Evolutionary conservation across 1,284 basidiomycete genomes (phyloP), one percentile per base, ranked within the genome.

Genomic region (Leucoagaricus sp.): DNA sequence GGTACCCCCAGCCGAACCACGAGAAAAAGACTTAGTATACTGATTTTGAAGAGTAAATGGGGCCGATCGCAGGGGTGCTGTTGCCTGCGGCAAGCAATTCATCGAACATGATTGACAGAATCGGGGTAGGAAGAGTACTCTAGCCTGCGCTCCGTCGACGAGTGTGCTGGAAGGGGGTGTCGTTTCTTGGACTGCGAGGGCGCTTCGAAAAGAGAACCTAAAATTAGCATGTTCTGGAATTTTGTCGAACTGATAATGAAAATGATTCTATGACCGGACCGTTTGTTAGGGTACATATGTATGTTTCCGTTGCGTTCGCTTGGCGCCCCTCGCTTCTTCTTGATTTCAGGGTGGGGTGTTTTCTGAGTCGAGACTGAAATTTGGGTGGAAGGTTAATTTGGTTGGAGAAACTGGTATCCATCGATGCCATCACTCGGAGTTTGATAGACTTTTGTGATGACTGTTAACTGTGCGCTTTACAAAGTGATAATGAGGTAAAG

Each of bases 401-500:
- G n/a, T n/a, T 40, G 38, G 38, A 40, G 44, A n/a, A 26, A 3
- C 29, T 5, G 40, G 47, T 28, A 44, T 17, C 17, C 17, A 44
- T 26, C 26, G 13, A 33, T n/a, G n/a, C n/a, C 8, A 38, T 38
- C 36, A 38, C 23, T 9, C 13, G 36, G 31, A 31, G 46, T 31
- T 55, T 49, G 53, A 55, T 55, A 48, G 40, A 55, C 46, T 49
- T 53, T 26, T 44, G 19, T 40, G 38, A 33, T 28, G 49, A 29
- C 33, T 23, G 28, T 31, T 53, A 34, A n/a, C n/a, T n/a, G n/a
- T n/a, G n/a, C n/a, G n/a, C 25, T 9, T 10, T 46, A 12, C 9
- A 34, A 40, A 55, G 45, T 36, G 46, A 45, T 45, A 19, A 29
- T 55, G 48, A 50, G 29, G 54, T 56, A 56, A 50, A 28, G 45